phyloP scores from a whole-genome alignment of 2,329 filamentous ascomycete species.

The Teratosphaeriaceae sp. region DNA sequence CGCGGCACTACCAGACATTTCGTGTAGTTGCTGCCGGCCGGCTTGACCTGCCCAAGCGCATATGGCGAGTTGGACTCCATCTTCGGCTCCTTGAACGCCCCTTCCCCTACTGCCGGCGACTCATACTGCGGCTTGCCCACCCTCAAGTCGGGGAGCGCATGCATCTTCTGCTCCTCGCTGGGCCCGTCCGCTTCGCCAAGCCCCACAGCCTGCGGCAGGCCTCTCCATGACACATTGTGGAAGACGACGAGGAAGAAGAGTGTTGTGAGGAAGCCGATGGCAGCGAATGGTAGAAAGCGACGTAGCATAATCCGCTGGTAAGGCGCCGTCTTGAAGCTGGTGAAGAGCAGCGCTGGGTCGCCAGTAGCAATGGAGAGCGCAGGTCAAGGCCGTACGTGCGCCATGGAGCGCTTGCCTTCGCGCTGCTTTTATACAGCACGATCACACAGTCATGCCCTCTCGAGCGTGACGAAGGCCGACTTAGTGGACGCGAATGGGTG shows the following conservation, averaged over 20 bases:
- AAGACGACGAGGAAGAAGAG: conserved; percentile 23
- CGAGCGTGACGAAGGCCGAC: too few relatives aligned
- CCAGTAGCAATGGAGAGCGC: background rate
- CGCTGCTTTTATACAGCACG: background rate
- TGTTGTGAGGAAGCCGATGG: conserved; percentile 16
- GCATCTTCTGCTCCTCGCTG: conserved; percentile 19
- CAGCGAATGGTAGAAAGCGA: conserved; percentile 20
- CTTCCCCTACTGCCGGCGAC: conserved; percentile 6
- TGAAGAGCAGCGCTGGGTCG: background rate
- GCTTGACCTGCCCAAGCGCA: conserved; percentile 32
- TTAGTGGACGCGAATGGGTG: too few relatives aligned
- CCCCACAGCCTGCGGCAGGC: conserved; percentile 35
- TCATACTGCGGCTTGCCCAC: conserved; percentile 9
- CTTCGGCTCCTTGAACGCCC: conserved; percentile 21
- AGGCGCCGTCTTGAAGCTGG: conserved; percentile 15
- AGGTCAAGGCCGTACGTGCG: background rate
- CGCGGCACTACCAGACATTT: conserved; percentile 50
- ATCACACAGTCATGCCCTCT: too few relatives aligned
- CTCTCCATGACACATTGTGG: conserved; percentile 32
- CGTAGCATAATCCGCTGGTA: conserved; percentile 22
- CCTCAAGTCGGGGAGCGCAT: conserved; percentile 20
- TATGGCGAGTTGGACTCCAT: conserved; percentile 21
- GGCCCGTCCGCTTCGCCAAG: conserved; percentile 28
- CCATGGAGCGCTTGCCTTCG: background rate
- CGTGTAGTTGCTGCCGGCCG: conserved; percentile 45